These are phyloP conservation scores for Pyrenochaeta sp. DNA, from an alignment of 2,329 filamentous ascomycete species.

Conservation along the genomic window DNA sequence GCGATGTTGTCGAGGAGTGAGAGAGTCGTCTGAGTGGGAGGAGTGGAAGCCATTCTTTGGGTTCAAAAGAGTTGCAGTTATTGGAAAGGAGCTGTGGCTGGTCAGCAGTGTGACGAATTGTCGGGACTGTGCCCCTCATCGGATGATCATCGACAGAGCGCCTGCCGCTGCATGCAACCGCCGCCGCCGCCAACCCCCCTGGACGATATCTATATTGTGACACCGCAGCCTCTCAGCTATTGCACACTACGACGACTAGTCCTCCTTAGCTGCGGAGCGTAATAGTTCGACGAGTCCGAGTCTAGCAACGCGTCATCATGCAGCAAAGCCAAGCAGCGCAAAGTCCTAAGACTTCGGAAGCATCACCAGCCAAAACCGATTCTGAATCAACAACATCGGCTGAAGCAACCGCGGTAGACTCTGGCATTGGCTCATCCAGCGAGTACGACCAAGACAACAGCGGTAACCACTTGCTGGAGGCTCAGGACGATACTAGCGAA, in stretches of 20 bases:
- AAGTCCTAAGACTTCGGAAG: neutral
- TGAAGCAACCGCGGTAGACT: conserved; percentile 14
- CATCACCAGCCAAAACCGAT: neutral
- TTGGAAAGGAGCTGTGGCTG: neutral
- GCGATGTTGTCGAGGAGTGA: conserved; percentile 30
- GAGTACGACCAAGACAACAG: conserved; percentile 32
- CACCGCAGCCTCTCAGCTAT: neutral
- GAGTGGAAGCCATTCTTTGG: conserved; percentile 2
- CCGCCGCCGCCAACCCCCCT: neutral
- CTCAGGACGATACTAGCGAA: conserved; percentile 27
- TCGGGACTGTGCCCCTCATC: neutral
- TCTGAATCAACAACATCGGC: neutral
- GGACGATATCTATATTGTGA: neutral
- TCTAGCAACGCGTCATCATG: neutral
- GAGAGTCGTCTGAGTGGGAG: conserved; percentile 20
- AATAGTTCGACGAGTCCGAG: neutral
- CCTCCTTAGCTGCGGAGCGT: neutral
- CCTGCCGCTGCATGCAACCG: neutral
- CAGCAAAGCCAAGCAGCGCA: neutral
- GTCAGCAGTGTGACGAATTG: neutral
- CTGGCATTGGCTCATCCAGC: conserved; percentile 22
- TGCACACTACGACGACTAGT: neutral
- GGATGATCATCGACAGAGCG: neutral
- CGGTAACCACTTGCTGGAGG: conserved; percentile 23
- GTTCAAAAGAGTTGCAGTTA: neutral